A percentile compares a stretch with the other conserved stretches of the same genome.
phyloP scores from a whole-genome alignment of 1,139 yeast genomes.

The Pichia inconspicua region DNA sequence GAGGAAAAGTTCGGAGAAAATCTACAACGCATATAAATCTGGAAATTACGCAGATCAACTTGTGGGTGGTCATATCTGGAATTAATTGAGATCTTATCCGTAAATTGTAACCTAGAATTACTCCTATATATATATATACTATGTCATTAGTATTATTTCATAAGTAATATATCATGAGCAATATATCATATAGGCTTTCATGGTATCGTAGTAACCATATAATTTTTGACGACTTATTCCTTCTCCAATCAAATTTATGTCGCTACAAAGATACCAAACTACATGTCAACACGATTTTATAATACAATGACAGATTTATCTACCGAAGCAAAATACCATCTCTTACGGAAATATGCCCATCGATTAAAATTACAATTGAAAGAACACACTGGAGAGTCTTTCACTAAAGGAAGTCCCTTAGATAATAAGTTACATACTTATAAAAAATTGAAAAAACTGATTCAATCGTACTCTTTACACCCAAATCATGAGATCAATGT shows the following conservation, averaged over 20 bases:
- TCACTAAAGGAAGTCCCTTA: conserved; percentile 5
- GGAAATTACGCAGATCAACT: conserved; percentile 10
- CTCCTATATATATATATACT: no score
- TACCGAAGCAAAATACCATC: neutral
- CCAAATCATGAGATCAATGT: neutral
- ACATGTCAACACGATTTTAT: neutral
- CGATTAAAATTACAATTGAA: conserved; percentile 8
- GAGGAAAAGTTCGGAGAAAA: conserved; percentile 9
- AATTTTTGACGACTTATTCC: no score
- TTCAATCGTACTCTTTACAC: neutral
- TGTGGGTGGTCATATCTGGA: conserved; percentile 13
- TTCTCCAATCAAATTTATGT: no score
- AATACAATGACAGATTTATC: neutral
- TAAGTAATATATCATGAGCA: no score
- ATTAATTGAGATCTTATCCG: neutral
- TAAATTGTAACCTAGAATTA: neutral
- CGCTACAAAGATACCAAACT: neutral
- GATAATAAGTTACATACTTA: conserved; percentile 9
- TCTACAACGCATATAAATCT: conserved; percentile 7
- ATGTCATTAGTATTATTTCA: no score
- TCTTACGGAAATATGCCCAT: conserved; percentile 5
- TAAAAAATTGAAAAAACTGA: conserved; percentile 8
- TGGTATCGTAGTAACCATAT: no score
- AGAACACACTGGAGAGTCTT: conserved; percentile 9
- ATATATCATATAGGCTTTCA: no score